phyloP scores from a whole-genome alignment of 2,329 filamentous ascomycete genomes.

The Cladosporium velox region DNA sequence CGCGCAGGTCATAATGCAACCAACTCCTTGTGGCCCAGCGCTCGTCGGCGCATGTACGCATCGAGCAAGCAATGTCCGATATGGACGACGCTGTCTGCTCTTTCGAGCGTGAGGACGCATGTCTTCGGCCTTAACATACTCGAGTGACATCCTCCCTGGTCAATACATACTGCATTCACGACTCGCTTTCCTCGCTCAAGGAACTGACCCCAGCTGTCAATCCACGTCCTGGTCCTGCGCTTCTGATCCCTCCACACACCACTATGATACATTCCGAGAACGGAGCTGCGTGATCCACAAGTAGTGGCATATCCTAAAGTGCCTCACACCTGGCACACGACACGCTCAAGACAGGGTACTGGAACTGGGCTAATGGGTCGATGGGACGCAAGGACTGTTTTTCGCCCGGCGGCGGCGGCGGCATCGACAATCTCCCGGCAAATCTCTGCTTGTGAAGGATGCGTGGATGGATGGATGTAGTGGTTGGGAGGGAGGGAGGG shows the following conservation, averaged over 20 bases:
- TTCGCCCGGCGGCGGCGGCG: background rate
- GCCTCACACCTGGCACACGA: background rate
- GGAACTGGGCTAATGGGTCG: background rate
- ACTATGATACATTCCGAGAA: background rate
- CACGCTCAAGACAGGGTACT: background rate
- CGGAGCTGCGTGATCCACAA: background rate
- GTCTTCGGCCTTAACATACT: background rate
- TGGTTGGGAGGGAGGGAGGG: background rate
- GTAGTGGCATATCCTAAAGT: background rate
- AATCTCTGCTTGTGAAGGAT: background rate
- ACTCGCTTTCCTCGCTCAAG: background rate
- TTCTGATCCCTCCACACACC: background rate
- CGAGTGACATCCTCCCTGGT: background rate
- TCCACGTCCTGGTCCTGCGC: background rate
- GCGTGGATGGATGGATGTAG: background rate
- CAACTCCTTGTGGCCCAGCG: background rate
- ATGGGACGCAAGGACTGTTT: background rate
- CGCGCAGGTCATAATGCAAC: background rate
- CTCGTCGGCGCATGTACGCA: conserved; percentile 2
- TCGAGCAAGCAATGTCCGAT: conserved; percentile 10
- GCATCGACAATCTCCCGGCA: background rate
- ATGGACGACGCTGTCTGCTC: background rate
- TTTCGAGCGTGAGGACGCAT: background rate
- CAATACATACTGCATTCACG: background rate
- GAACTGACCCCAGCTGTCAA: background rate